Base-by-base conservation (phyloP, 202 grass and related monocot genomes). In the Setaria italica region DNA sequence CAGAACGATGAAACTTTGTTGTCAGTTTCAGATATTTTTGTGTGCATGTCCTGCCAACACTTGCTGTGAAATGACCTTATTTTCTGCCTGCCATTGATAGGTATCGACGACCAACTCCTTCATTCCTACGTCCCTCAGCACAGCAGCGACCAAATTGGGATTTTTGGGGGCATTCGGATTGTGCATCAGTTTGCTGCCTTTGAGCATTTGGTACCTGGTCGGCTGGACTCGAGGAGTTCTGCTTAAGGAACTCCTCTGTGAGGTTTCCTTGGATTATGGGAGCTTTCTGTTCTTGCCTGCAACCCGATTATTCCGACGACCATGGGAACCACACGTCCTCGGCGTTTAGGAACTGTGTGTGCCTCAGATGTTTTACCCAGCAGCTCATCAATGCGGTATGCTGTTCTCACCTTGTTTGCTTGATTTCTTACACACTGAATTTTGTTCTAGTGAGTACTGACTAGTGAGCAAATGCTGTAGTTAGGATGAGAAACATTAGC, bases 291-390 rank as follows among this genome's bases (percentile, higher is more conserved):
- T 99, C 96, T 10, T 95, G 96, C 45, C 86, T 94, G 67, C 86
- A 91, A 67, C 78, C 54, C 8, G 91, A 96, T 84, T 88, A 94
- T 70, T 87, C 88, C 0, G 86, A 91, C 35, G 90, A 86, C 85
- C 85, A 91, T 82, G 76, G 71, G 2, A 82, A 91, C 84, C 72
- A 89, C 33, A 35, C 70, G 39, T 84, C 90, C 32, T 84, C 85
- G 3, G 57, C 63, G 17, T 92, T 70, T 67, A 87, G 91, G 67
- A 84, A 85, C 62, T 99, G 93, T 46, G 66, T 92, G 82, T 96
- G 97, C 82, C 84, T 99, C 85, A 89, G 91, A 78, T 98, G 93
- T 80, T 92, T 98, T 73, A 85, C 81, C 2, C 93, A 94, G 79
- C 91, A 99, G 67, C 84, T 96, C 13, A 85, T 96, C 81, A 86